These are phyloP conservation scores for Starmerella cellae DNA, from an alignment of 805 yeast genomes.

Conservation along the genomic window DNA sequence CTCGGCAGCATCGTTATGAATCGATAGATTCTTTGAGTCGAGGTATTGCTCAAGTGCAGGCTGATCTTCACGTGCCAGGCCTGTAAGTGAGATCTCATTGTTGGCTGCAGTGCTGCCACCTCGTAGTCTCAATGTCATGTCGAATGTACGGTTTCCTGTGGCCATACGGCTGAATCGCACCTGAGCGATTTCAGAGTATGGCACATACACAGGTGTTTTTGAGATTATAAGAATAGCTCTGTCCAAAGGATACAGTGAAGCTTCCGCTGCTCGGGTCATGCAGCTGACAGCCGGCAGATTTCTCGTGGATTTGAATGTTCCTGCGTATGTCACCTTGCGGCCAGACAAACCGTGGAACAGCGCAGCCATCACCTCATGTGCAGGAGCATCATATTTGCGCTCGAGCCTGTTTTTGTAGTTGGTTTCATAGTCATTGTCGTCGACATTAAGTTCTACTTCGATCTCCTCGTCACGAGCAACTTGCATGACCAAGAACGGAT, in stretches of 20 bases:
- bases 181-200: slow-evolving; percentile 63
- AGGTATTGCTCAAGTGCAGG: slow-evolving; percentile 61
- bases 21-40: slow-evolving; percentile 60
- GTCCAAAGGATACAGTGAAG: slow-evolving; percentile 84
- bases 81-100: slow-evolving; percentile 71
- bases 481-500: slow-evolving; percentile 83
- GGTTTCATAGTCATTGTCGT: slow-evolving; percentile 64
- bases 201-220: slow-evolving; percentile 85
- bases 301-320: slow-evolving; percentile 61
- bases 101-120: slow-evolving; percentile 32
- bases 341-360: slow-evolving; percentile 84
- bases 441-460: slow-evolving; percentile 75
- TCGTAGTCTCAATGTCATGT: slow-evolving; percentile 63
- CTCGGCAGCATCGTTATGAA: slow-evolving; percentile 79
- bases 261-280: slow-evolving; percentile 89
- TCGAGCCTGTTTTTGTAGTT: slow-evolving; percentile 58
- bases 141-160: slow-evolving; percentile 75
- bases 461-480: slow-evolving; percentile 81
- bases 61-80: slow-evolving; percentile 83
- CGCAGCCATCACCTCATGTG: slow-evolving; percentile 77
- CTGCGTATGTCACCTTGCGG: slow-evolving; percentile 72
- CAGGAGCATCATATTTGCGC: slow-evolving; percentile 62
- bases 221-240: slow-evolving; percentile 82
- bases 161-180: slow-evolving; percentile 72
- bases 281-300: slow-evolving; percentile 80